Percentiles rank a stretch among this genome's conserved stretches.
Evolutionary conservation across 1,139 yeast species (phyloP).

Genomic region (Hyphopichia fennica): DNA sequence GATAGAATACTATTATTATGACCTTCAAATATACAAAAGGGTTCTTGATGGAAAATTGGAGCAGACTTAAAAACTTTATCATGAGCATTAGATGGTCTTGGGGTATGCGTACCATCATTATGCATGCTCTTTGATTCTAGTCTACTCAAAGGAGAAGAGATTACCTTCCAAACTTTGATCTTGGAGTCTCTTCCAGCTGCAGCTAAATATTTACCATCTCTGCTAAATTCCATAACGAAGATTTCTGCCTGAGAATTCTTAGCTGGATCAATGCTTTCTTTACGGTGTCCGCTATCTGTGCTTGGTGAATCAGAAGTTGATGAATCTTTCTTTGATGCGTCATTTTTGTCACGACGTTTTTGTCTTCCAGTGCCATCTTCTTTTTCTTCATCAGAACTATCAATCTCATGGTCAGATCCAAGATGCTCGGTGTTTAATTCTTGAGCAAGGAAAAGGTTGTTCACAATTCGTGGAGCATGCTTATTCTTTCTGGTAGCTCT

Average conservation of each 20-base stretch:
- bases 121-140: conserved; percentile 35
- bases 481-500: conserved; percentile 47
- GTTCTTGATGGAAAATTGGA: conserved; percentile 77
- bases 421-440: conserved; percentile 47
- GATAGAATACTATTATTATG: conserved; percentile 72
- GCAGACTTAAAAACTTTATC: conserved; percentile 46
- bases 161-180: conserved; percentile 77
- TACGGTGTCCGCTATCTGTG: conserved; percentile 8
- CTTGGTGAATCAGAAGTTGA: conserved; percentile 4
- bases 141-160: conserved; percentile 66
- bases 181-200: conserved; percentile 76
- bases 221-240: conserved; percentile 72
- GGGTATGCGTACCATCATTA: conserved; percentile 8
- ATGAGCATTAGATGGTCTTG: conserved; percentile 12
- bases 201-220: conserved; percentile 80
- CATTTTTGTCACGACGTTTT: not conserved
- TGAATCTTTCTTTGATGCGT: not conserved
- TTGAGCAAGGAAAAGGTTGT: conserved; percentile 75
- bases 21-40: conserved; percentile 60
- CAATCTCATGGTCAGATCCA: conserved; percentile 8
- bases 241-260: conserved; percentile 44
- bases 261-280: conserved; percentile 7
- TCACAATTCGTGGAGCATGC: conserved; percentile 45
- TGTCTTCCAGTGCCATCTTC: not conserved
- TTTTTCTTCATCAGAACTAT: conserved; percentile 6